Base-by-base conservation (phyloP, 768 basidiomycete genomes). In the Amanita rimosa region DNA sequence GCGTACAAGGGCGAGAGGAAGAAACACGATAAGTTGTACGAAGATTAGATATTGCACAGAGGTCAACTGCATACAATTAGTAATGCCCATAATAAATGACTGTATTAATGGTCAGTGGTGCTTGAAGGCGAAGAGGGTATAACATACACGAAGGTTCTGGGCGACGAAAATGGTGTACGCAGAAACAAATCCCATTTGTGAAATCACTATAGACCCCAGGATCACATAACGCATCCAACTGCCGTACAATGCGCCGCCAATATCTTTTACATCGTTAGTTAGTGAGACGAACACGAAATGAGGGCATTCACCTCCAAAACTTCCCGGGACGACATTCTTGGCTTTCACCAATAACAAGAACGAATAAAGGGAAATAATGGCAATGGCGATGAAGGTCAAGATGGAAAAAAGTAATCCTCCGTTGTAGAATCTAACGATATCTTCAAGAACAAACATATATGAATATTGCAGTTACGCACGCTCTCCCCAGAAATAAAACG, bases 151-250 rank as follows among this genome's bases (percentile, higher is more conserved):
- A 11, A 92, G 74, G 61, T 94, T 96, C 67, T 94, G 79, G 1
- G 94, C 85, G 37, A 97, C 91, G 62, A 97, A 98, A 61, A 98
- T 96, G 13, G 84, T 91, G 64, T 99, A 99, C 10, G 93, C 93
- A 29, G 79, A 60, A 39, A 87, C 85, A 63, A 93, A 94, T 35
- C 91, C 91, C 31, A 94, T 67, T 62, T 93, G 96, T 1, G 95
- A 97, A 19, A 94, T 61, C 0, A 85, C 73, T 59, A 99, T 95
- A 13, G 91, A 93, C 3, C 70, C 71, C 6, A 99, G 76, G 59
- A 99, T 97, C 11, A 81, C 68, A 52, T 85, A 81, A 39, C 96
- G 83, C 89, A 99, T 90, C 82, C 84, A 90, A 11, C 81, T 79
- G 1, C 96, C 96, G 58, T 96, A 98, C 7, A 99, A 67, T 0